Evolutionary conservation across 140 eudicot species (phyloP), one percentile per base, ranked within the genome.

Genomic region (Anethum foeniculum): DNA sequence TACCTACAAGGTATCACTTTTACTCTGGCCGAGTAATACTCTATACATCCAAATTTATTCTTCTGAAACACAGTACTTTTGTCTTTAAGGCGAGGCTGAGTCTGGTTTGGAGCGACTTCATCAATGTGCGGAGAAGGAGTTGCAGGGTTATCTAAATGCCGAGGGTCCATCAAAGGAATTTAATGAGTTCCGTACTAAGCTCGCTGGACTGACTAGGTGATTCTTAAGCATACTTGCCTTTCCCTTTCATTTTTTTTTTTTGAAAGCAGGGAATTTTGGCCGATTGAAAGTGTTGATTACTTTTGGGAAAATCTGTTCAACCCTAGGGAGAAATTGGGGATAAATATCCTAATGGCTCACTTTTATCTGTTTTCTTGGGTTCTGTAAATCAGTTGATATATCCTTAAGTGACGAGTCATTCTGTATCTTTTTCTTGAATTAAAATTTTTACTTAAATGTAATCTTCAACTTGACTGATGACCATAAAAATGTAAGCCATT

Each of bases 41-140:
- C 23, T 54, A 30, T 25, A 46, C 15, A 23, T 71, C 28, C 10
- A 62, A 47, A 19, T 64, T 77, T 27, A 30, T 51, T 58, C 36
- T 39, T 48, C 7, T 19, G 15, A 25, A 34, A 12, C 7, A 23
- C 51, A 21, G 32, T 74, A 46, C 68, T 62, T 38, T 16, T 13
- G 46, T 69, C 23, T 68, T 83, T 75, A 86, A 94, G 98, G 99
- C 48, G 99, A 95, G 85, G 99, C 99, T 7, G 99, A 95, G 86
- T 87, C 99, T 79, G 97, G 97, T 23, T 85, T 95, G 85, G 99
- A 95, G 85, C 85, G 99, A 69, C 97, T 95, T 74, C 97, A 95
- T 88, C 97, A 92, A 81, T 95, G 99, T 83, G 97, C 99, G 18
- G 99, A 95, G 88, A 95, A 95, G 84, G 99, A 95, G 81, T 88